These are phyloP conservation scores for Crithidia acanthocephali DNA, from an alignment of 208 protist genomes.

Conservation along the genomic window DNA sequence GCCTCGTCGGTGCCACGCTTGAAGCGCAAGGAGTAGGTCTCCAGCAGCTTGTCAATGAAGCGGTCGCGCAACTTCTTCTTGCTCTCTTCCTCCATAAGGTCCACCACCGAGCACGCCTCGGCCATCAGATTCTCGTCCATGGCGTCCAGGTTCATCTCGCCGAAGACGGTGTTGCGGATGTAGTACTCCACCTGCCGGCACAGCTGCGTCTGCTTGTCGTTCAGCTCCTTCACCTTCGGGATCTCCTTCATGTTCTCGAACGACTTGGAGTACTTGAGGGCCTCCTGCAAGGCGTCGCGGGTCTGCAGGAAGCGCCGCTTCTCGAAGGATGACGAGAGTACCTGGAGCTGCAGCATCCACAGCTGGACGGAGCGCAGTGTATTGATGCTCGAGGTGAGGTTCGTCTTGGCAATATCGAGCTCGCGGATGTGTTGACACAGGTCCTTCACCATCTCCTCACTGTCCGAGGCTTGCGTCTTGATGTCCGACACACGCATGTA, in stretches of 20 bases:
- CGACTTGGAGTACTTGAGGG: constrained; percentile 77
- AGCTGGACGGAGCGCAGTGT: constrained; percentile 93
- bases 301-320: constrained; percentile 80
- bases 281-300: constrained; percentile 83
- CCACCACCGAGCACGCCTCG: constrained; percentile 88
- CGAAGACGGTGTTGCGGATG: constrained; percentile 86
- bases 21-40: constrained; percentile 88
- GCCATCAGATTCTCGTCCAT: constrained; percentile 81
- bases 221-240: constrained; percentile 89
- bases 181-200: constrained; percentile 85
- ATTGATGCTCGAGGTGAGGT: constrained; percentile 92
- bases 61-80: constrained; percentile 80
- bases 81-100: constrained; percentile 83
- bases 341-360: constrained; percentile 91
- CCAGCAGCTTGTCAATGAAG: constrained; percentile 88
- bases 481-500: constrained; percentile 92
- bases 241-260: constrained; percentile 87
- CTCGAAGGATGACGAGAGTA: constrained; percentile 81
- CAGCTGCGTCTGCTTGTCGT: constrained; percentile 81
- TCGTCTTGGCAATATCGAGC: constrained; percentile 96
- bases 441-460: constrained; percentile 93
- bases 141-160: constrained; percentile 61
- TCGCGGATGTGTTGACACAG: constrained; percentile 95
- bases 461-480: constrained; percentile 90
- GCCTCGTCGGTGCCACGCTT: constrained; percentile 86